Evolutionary conservation across 805 yeast species (phyloP).

Genomic region (Schizosaccharomyces japonicus): DNA sequence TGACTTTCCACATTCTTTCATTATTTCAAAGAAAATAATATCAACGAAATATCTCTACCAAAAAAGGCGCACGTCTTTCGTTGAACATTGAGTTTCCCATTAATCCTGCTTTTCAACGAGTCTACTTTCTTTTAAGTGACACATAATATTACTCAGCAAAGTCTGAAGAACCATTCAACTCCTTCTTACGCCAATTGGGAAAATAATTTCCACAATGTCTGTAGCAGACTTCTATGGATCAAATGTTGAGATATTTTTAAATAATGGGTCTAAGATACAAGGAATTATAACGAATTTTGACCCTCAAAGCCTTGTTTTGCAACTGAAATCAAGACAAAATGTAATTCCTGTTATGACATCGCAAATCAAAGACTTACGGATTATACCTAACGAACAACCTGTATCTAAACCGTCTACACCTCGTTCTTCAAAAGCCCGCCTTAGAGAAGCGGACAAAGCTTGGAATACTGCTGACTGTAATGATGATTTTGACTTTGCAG

Average conservation of each 20-base stretch:
- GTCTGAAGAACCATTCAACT: no score
- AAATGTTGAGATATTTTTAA: background rate
- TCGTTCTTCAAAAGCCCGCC: background rate
- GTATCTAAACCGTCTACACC: background rate
- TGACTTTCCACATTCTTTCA: no score
- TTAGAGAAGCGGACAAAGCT: background rate
- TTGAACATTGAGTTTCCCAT: no score
- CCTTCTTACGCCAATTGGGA: no score
- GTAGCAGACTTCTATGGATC: conserved; percentile 2
- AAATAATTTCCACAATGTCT: background rate
- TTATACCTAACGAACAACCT: background rate
- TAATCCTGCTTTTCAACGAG: no score
- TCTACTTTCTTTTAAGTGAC: no score
- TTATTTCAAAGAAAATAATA: no score
- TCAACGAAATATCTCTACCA: no score
- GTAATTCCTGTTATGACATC: background rate
- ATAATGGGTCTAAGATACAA: background rate
- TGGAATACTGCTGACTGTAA: background rate
- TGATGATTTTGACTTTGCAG: conserved; percentile 1
- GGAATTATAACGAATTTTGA: background rate
- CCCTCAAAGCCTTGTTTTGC: background rate
- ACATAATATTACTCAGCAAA: no score
- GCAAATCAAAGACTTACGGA: background rate
- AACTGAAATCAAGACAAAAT: background rate
- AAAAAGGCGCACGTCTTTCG: no score